Base-by-base conservation (phyloP, 768 basidiomycete genomes). In the Cubamyces sp. region DNA sequence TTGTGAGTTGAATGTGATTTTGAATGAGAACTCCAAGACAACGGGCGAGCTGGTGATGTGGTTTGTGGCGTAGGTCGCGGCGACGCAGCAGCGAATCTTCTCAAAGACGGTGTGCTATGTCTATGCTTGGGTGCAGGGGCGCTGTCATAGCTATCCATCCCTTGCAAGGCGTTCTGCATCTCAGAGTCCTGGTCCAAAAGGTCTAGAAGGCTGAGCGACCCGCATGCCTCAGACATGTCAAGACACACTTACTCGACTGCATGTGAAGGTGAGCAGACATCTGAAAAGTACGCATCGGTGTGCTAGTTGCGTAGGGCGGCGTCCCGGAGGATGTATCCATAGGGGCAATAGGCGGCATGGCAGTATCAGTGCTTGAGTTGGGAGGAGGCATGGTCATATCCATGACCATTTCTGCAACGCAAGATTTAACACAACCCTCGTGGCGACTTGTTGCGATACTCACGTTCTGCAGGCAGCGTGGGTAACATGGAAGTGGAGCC, bases 101-200 rank as follows among this genome's bases (percentile, higher is more conserved):
- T 60, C 18, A 64, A 15, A 18, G 63, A 42, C 0, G 63, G 39
- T 1, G 59, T 56, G 39, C 63, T 64, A n/a, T 52, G 46, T 12
- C 51, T 51, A 12, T 60, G 53, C 15, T 45, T 60, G 3, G 62
- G 56, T 5, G 54, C 45, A 5, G 67, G 64, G 6, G 78, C 78
- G 40, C 72, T 79, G 40, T 83, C 85, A 64, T 77, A 84, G 66
- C 80, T 84, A 55, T 84, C 82, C 60, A 85, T 68, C 21, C 78
- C 83, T 28, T 82, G 78, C 68, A 91, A 82, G 11, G 79, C 84
- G 54, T 82, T 80, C 56, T 85, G 86, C 89, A 91, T 90, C 66
- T 87, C 87, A 2, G 87, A 87, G 66, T 91, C 86, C 57, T 83
- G 80, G 21, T 89, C 87, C 58, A 90, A 72, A 16, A 90, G 76